A percentile compares a stretch with the other conserved stretches of the same genome.
Conservation (phyloP, 805 yeast genomes). For the Brettanomyces nanus region DNA sequence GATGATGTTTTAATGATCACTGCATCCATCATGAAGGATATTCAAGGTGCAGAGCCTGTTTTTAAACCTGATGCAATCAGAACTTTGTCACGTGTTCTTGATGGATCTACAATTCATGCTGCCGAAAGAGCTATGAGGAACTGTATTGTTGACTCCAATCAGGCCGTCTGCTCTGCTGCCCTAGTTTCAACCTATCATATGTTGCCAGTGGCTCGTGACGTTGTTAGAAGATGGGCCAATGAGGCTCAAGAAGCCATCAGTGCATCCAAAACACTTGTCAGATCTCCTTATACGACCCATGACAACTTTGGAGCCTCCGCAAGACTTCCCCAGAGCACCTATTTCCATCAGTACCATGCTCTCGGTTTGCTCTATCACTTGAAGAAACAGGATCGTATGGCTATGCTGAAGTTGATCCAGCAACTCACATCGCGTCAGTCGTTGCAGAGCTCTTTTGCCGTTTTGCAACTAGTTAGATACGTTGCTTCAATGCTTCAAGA, state of each 20-base stretch:
- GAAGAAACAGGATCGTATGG: slow-evolving; percentile 89
- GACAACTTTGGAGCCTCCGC: slow-evolving; percentile 44
- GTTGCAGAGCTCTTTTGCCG: slow-evolving; percentile 74
- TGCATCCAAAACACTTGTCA: slow-evolving; percentile 47
- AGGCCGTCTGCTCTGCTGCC: slow-evolving; percentile 88
- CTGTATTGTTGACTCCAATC: slow-evolving; percentile 86
- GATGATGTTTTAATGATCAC: slow-evolving; percentile 96
- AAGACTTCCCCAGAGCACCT: slow-evolving; percentile 59
- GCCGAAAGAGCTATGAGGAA: slow-evolving; percentile 89
- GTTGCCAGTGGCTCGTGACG: slow-evolving; percentile 82
- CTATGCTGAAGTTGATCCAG: slow-evolving; percentile 75
- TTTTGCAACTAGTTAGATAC: slow-evolving; percentile 77
- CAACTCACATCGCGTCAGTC: slow-evolving; percentile 53
- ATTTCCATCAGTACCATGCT: slow-evolving; percentile 92
- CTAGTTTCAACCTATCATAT: slow-evolving; percentile 84
- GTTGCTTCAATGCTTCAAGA: slow-evolving; percentile 47
- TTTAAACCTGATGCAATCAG: slow-evolving; percentile 94
- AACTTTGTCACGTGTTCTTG: slow-evolving; percentile 83
- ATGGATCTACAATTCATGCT: slow-evolving; percentile 83
- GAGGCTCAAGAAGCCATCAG: slow-evolving; percentile 89
- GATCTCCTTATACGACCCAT: slow-evolving; percentile 41
- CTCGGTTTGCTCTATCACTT: slow-evolving; percentile 82
- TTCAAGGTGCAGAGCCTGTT: slow-evolving; percentile 77
- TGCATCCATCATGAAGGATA: slow-evolving; percentile 95
- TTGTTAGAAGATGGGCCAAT: slow-evolving; percentile 87